Conservation (phyloP, 1,284 basidiomycete genomes). For the Ceratobasidium sp. region DNA sequence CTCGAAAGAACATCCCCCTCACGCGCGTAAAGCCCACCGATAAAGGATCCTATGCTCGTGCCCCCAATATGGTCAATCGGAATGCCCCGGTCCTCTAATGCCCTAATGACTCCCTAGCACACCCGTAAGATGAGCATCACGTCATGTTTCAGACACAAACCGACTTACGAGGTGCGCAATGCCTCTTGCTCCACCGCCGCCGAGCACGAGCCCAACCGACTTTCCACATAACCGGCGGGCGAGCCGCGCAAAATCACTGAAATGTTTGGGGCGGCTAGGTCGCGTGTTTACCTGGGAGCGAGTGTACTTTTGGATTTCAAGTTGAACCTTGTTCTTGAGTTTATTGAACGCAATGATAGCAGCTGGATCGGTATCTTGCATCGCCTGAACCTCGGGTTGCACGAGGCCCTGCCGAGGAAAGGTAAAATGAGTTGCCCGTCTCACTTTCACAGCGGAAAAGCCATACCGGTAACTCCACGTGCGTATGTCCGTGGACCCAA, state of each 20-base stretch:
- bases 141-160: too few species aligned
- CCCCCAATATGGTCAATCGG: conserved; percentile 93
- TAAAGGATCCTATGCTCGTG: conserved; percentile 88
- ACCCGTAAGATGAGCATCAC: neutral
- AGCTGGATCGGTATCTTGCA: conserved; percentile 75
- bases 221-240: conserved; percentile 92
- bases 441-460: conserved; percentile 52
- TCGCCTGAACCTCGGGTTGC: conserved; percentile 8
- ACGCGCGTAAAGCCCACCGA: conserved; percentile 96
- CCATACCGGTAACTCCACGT: conserved; percentile 85
- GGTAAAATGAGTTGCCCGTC: conserved; percentile 45
- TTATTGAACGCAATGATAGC: conserved; percentile 81
- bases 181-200: conserved; percentile 95
- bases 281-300: conserved; percentile 72
- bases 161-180: conserved; percentile 86
- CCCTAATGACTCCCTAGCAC: conserved; percentile 80
- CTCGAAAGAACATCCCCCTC: conserved; percentile 92
- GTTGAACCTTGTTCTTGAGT: conserved; percentile 90
- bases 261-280: conserved; percentile 80
- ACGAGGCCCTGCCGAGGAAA: conserved; percentile 11
- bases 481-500: conserved; percentile 94
- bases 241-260: conserved; percentile 92
- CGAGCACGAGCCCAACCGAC: conserved; percentile 93
- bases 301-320: conserved; percentile 87
- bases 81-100: conserved; percentile 90